Percentiles rank a stretch among this genome's conserved stretches.
phyloP scores from a whole-genome alignment of 140 eudicot species.

The Erigeron philadelphicus region DNA sequence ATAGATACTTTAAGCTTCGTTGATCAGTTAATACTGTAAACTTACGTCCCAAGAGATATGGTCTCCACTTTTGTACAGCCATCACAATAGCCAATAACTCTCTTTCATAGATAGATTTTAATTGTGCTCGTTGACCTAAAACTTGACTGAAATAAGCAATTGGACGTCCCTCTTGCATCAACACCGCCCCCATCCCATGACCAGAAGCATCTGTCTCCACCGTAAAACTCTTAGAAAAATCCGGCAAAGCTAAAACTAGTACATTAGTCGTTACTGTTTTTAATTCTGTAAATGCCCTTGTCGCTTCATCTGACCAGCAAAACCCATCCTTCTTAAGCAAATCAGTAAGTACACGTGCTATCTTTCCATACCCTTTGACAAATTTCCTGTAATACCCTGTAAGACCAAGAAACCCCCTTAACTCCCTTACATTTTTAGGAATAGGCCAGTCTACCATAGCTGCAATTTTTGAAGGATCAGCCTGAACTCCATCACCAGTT shows the following conservation, averaged over 20 bases:
- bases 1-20: background rate
- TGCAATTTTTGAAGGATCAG: background rate
- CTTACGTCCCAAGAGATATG: background rate
- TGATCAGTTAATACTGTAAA: background rate
- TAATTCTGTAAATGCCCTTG: background rate
- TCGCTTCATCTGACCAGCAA: background rate
- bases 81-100: background rate
- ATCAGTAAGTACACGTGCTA: background rate
- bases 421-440: background rate
- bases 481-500: background rate
- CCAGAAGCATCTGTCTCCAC: background rate
- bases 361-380: background rate
- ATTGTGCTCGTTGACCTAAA: background rate
- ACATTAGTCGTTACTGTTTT: background rate
- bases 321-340: background rate
- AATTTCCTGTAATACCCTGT: background rate
- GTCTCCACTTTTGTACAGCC: background rate
- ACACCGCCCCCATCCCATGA: background rate
- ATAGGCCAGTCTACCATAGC: constrained; percentile 18
- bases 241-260: background rate
- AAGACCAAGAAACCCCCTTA: constrained; percentile 6
- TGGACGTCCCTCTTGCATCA: background rate
- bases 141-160: background rate
- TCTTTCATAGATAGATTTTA: background rate
- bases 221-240: background rate